Conservation (phyloP, 75 land plant genomes). For the Pseudotsuga menziesii region DNA sequence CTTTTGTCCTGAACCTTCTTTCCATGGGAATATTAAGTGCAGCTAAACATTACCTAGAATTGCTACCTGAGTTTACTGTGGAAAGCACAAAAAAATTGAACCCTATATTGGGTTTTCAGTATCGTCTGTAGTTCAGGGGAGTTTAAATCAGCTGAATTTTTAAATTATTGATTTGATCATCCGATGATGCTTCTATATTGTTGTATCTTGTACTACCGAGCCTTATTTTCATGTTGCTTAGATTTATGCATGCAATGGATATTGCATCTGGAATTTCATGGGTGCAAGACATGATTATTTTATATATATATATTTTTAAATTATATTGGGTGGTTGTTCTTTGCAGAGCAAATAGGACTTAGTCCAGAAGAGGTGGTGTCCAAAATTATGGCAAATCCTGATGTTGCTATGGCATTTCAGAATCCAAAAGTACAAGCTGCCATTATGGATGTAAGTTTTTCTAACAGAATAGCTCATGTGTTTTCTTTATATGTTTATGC, state of each 20-base stretch:
- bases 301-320: not conserved
- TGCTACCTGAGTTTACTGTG: not conserved
- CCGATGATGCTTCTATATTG: not conserved
- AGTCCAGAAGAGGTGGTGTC: slow-evolving; percentile 95
- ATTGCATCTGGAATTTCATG: not conserved
- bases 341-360: slow-evolving; percentile 93
- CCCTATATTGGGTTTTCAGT: not conserved
- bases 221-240: not conserved
- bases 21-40: not conserved
- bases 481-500: not conserved
- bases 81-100: not conserved
- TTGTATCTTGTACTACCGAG: not conserved
- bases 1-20: not conserved
- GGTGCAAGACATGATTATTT: not conserved
- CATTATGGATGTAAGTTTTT: slow-evolving; percentile 85
- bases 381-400: slow-evolving; percentile 97
- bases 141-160: not conserved
- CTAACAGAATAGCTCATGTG: not conserved
- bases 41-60: not conserved
- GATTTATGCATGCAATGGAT: not conserved
- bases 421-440: slow-evolving; percentile 97
- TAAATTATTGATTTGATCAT: not conserved
- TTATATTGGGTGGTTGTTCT: not conserved
- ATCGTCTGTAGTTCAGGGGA: not conserved
- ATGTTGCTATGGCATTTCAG: slow-evolving; percentile 94